A percentile compares a stretch with the other conserved stretches of the same genome.
Evolutionary conservation across 2,329 filamentous ascomycete species (phyloP).

Genomic region (Colletotrichum cuscutae): DNA sequence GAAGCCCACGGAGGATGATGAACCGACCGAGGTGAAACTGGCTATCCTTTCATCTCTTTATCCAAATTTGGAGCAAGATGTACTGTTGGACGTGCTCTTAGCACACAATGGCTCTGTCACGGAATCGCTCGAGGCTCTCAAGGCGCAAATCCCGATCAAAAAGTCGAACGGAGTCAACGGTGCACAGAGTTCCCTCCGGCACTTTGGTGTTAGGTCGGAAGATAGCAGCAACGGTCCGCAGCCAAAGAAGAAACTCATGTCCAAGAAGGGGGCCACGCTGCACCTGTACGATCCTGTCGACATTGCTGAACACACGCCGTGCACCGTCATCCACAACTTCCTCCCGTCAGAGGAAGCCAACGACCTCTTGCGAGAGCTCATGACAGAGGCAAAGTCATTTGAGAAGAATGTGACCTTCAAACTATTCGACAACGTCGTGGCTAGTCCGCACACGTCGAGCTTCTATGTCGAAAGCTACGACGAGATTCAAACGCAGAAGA

Average conservation of each 20-base stretch:
- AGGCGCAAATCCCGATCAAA: slow-evolving; percentile 43
- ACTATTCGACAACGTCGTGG: slow-evolving; percentile 87
- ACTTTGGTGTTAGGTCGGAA: slow-evolving; percentile 50
- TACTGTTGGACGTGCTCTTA: slow-evolving; percentile 81
- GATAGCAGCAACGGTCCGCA: slow-evolving; percentile 26
- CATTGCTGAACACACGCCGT: slow-evolving; percentile 85
- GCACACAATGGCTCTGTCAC: slow-evolving; percentile 82
- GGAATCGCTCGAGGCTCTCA: slow-evolving; percentile 68
- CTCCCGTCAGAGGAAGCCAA: slow-evolving; percentile 78
- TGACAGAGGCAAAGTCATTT: slow-evolving; percentile 79
- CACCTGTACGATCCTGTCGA: slow-evolving; percentile 86
- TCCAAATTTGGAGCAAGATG: slow-evolving; percentile 69
- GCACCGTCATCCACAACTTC: slow-evolving; percentile 93
- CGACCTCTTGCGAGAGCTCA: slow-evolving; percentile 77
- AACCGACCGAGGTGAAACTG: slow-evolving; percentile 90
- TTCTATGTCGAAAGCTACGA: slow-evolving; percentile 84
- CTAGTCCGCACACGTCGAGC: slow-evolving; percentile 83
- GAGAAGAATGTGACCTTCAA: slow-evolving; percentile 76
- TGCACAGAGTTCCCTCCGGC: slow-evolving; percentile 72
- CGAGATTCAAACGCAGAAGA: slow-evolving; percentile 76
- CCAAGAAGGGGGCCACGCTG: slow-evolving; percentile 83
- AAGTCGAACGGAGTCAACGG: slow-evolving; percentile 53
- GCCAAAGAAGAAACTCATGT: slow-evolving; percentile 63
- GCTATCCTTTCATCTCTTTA: slow-evolving; percentile 84
- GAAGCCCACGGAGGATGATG: slow-evolving; percentile 61